Conservation (phyloP, 2,329 filamentous ascomycete species). For the Juglanconis juglandina region DNA sequence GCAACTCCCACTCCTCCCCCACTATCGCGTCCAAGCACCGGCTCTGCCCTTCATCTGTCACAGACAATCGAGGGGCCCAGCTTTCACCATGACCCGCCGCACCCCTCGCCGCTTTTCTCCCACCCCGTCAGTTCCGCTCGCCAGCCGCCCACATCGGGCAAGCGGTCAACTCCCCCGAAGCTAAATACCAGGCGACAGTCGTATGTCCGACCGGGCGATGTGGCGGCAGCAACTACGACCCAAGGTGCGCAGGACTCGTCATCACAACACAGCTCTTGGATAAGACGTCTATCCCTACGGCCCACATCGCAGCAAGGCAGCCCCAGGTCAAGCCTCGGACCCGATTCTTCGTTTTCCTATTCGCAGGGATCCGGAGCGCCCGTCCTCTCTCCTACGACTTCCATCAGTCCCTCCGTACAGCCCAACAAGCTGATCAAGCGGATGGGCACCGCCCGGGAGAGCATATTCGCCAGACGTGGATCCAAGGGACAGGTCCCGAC, state of each 20-base stretch:
- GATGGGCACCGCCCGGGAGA: constrained; percentile 29
- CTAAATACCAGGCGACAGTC: constrained; percentile 39
- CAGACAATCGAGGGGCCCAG: constrained; percentile 26
- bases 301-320: constrained; percentile 64
- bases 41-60: constrained; percentile 37
- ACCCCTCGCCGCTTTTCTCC: constrained; percentile 24
- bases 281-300: constrained; percentile 65
- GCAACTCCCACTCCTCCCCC: constrained; percentile 25
- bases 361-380: constrained; percentile 66
- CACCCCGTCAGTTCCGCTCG: constrained; percentile 27
- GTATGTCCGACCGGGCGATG: constrained; percentile 38
- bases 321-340: constrained; percentile 57
- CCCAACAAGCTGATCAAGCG: constrained; percentile 80
- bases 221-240: constrained; percentile 32
- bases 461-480: constrained; percentile 38
- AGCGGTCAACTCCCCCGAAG: constrained; percentile 40
- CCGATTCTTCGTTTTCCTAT: constrained; percentile 62
- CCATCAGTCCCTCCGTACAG: constrained; percentile 43
- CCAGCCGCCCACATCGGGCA: constrained; percentile 30
- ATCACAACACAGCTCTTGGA: constrained; percentile 67
- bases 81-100: constrained; percentile 19
- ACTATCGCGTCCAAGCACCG: constrained; percentile 42
- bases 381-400: constrained; percentile 47
- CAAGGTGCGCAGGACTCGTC: constrained; percentile 54
- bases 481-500: constrained; percentile 61